These are phyloP conservation scores for Fusarium haematococcum DNA, from an alignment of 2,329 filamentous ascomycete genomes.

Conservation along the genomic window DNA sequence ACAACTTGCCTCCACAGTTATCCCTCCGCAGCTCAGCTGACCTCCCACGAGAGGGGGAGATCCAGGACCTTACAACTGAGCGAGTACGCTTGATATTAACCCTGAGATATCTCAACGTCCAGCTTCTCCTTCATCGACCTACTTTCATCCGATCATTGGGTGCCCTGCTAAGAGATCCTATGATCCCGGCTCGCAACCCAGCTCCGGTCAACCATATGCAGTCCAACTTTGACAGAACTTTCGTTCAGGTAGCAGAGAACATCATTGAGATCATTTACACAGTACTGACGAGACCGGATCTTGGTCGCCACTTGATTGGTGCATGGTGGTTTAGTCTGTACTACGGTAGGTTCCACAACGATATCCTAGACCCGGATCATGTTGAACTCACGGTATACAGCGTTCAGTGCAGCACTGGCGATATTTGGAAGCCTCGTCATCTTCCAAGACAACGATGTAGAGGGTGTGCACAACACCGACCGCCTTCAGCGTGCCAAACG, in stretches of 20 bases:
- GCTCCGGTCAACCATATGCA: not conserved
- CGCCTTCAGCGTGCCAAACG: not conserved
- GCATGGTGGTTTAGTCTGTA: not conserved
- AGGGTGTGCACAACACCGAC: not conserved
- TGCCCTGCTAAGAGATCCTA: not conserved
- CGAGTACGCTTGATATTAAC: not conserved
- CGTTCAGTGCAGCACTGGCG: slow-evolving; percentile 1
- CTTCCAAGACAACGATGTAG: not conserved
- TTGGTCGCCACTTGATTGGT: not conserved
- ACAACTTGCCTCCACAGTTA: not conserved
- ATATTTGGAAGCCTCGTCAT: not conserved
- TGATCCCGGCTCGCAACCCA: not conserved
- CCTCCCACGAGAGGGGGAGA: not conserved
- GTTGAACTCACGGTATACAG: not conserved
- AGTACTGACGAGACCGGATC: not conserved
- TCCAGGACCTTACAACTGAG: not conserved
- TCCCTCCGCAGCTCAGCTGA: not conserved
- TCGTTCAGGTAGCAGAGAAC: not conserved
- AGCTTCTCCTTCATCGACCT: not conserved
- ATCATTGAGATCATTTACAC: not conserved
- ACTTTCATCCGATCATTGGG: not conserved
- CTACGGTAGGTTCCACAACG: not conserved
- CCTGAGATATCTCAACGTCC: not conserved
- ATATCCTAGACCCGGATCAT: not conserved
- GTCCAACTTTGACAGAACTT: not conserved